A percentile compares a stretch with the other conserved stretches of the same genome.
phyloP scores from a whole-genome alignment of 2,329 filamentous ascomycete species.

The Aquanectria penicillioides region DNA sequence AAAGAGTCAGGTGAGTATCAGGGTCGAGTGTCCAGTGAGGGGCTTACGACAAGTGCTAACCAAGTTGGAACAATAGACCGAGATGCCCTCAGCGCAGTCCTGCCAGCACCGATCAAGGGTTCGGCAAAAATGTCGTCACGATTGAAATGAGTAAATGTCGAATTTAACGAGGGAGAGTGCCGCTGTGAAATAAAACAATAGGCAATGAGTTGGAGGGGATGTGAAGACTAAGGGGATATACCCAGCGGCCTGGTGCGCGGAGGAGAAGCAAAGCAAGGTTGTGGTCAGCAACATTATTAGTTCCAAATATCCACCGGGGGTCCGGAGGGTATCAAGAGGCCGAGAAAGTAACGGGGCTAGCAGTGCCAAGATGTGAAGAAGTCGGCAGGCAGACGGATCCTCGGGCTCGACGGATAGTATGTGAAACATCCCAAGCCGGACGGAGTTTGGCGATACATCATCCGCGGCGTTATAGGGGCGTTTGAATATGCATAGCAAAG shows the following conservation, averaged over 20 bases:
- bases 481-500: constrained; percentile 15
- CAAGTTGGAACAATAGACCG: constrained; percentile 55
- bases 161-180: constrained; percentile 13
- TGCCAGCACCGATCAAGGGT: constrained; percentile 68
- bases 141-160: constrained; percentile 39
- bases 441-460: constrained; percentile 13
- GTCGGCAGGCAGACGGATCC: background rate
- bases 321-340: constrained; percentile 5
- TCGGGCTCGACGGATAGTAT: background rate
- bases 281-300: background rate
- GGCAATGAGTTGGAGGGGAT: constrained; percentile 13
- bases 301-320: background rate
- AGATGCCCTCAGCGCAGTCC: constrained; percentile 60
- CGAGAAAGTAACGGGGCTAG: background rate
- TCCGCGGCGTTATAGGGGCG: constrained; percentile 11
- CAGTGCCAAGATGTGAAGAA: background rate
- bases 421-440: background rate
- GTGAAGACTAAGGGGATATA: constrained; percentile 31
- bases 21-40: background rate
- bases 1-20: constrained; percentile 73
- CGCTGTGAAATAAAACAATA: constrained; percentile 18
- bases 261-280: background rate
- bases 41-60: constrained; percentile 19
- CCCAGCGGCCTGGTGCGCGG: constrained; percentile 20
- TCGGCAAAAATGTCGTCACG: constrained; percentile 47